A percentile compares a stretch with the other conserved stretches of the same genome.
These are phyloP conservation scores for Salix purpurea DNA, from an alignment of 345 rosid species.

Conservation along the genomic window DNA sequence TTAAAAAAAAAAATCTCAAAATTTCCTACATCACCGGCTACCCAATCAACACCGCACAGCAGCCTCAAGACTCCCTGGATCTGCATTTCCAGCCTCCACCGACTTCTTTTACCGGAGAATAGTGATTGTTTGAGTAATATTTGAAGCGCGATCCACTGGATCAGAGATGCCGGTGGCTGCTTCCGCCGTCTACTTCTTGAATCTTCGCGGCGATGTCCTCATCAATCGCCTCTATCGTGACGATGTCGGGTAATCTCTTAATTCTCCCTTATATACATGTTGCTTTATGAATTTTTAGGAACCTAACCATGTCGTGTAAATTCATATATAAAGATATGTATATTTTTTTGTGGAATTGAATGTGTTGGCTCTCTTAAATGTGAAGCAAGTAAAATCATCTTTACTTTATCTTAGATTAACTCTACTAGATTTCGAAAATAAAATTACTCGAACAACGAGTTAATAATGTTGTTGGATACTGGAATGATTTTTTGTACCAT, in stretches of 20 bases:
- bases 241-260: conserved; percentile 71
- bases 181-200: conserved; percentile 93
- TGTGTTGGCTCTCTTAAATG: too few relatives aligned
- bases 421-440: neutral
- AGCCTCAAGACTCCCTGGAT: conserved; percentile 4
- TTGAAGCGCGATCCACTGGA: conserved; percentile 26
- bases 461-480: neutral
- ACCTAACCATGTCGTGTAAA: neutral
- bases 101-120: neutral
- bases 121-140: neutral
- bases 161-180: conserved; percentile 99
- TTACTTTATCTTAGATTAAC: neutral
- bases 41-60: neutral
- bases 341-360: neutral
- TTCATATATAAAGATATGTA: neutral
- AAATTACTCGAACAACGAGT: neutral
- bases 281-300: neutral
- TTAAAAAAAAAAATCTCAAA: neutral
- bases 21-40: neutral
- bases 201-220: conserved; percentile 98
- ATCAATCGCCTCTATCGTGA: conserved; percentile 97
- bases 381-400: neutral
- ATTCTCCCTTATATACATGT: neutral
- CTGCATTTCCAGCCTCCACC: neutral
- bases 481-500: neutral